Evolutionary conservation across 1,284 basidiomycete species (phyloP), one percentile per base, ranked within the genome.

Genomic region (Ceratorhiza oryzae-sativae): DNA sequence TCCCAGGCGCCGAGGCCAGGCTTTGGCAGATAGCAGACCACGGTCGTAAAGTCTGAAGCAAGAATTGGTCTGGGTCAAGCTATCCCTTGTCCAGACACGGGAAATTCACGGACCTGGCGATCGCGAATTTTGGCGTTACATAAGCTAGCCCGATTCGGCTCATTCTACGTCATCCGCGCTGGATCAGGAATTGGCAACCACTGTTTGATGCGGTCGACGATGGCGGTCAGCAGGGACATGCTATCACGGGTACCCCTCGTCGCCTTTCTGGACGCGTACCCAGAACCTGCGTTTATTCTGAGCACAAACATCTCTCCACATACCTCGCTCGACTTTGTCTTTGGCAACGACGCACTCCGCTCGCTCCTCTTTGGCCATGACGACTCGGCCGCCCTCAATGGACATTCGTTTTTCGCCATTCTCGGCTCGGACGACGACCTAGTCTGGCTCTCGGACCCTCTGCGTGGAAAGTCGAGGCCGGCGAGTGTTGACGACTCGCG

Each of bases 181-280:
- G 13, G 15, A 49, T 23, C 18, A 3, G 48, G 48, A 49, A 49
- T 49, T 49, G 15, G 32, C 2, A 58, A 36, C 18, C 15, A 36
- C 27, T 5, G 9, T 27, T 36, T 36, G 8, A 25, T 9, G 55
- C 15, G 2, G n/a, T 15, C 32, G 32, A 48, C 45, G n/a, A 67
- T 67, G 63, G 13, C 41, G 27, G 42, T 45, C 1, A 8, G 41
- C 23, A 36, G 63, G 36, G 63, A 67, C 20, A 53, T 41, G 48
- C 63, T 67, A 10, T 23, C n/a, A 20, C 30, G 48, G 3, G 49
- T 67, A 20, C 63, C 63, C 1, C 34, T 67, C 9, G 39, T 55
- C 23, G 12, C 48, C 13, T 70, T 70, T 49, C 42, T 70, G 6
- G 55, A 70, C 45, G 41, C 55, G 25, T 70, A 70, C 41, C 67